Base-by-base conservation (phyloP, 1,284 basidiomycete genomes). In the Schizophyllum commune region DNA sequence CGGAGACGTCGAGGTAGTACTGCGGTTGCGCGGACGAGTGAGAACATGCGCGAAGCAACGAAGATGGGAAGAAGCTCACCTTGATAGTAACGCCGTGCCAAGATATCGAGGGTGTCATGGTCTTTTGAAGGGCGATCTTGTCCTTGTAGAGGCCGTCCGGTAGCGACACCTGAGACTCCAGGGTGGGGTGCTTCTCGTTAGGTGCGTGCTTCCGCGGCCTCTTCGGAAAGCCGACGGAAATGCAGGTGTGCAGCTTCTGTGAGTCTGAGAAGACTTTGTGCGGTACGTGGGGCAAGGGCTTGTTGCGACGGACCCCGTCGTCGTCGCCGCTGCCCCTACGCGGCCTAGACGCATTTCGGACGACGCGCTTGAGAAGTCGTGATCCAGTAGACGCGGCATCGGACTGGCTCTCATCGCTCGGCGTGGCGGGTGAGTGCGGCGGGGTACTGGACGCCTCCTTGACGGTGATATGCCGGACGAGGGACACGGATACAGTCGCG, bases 1-100 rank as follows among this genome's bases (percentile, higher is more conserved):
- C 85, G 55, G 85, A 85, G 32, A 87, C 78, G 61, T 88, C 85
- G 55, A 88, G 71, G 69, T 85, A 88, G 73, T 89, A 89, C 86
- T 89, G 65, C 19, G 58, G n/a, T n/a, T n/a, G n/a, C n/a, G n/a
- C n/a, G n/a, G n/a, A n/a, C n/a, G 20, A n/a, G 54, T 54, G 22
- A 47, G 34, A 55, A 17, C 5, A 59, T 65, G 32, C 62, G 59
- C 67, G 32, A 67, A 63, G 59, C 55, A 6, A 54, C 20, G 55
- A 56, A 20, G 51, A 55, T 47, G 61, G 32, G 21, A 58, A 58
- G 15, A 34, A 56, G 71, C 79, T 62, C 67, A 88, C 87, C 79
- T 87, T 85, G 47, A 89, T 79, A 59, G 75, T 82, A 20, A 89
- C 67, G n/a, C 86, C 85, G 57, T 75, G 72, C 84, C 86, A 87